phyloP scores from a whole-genome alignment of 2,329 filamentous ascomycete genomes.

The Xylaria sp. region DNA sequence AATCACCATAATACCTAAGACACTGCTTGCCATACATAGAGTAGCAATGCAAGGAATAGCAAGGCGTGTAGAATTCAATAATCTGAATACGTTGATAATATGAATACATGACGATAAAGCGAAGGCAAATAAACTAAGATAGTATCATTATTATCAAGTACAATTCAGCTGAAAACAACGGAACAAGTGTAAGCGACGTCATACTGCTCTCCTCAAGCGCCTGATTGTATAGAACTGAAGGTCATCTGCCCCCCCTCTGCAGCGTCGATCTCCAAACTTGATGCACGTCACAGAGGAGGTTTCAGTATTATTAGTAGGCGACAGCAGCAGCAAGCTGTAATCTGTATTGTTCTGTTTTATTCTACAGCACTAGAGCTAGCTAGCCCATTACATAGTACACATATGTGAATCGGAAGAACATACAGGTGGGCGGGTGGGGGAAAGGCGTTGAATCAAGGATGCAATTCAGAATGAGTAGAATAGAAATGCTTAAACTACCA shows the following conservation, averaged over 20 bases:
- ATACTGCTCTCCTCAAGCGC: constrained; percentile 5
- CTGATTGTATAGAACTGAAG: neutral
- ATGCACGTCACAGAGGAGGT: neutral
- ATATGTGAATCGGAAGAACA: too few species aligned
- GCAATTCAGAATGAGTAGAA: neutral
- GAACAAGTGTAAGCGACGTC: constrained; percentile 11
- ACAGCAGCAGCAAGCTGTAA: too few species aligned
- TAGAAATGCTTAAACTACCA: too few species aligned
- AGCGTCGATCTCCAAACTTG: constrained; percentile 16
- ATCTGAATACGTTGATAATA: too few species aligned
- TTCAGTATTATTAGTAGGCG: too few species aligned
- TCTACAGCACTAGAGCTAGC: too few species aligned
- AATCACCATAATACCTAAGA: neutral
- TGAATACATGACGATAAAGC: neutral
- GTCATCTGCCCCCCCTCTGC: constrained; percentile 21
- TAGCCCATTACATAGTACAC: too few species aligned
- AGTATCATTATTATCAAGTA: too few species aligned
- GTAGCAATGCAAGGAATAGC: neutral
- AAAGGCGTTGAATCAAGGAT: neutral
- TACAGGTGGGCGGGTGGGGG: too few species aligned
- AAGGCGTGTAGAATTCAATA: too few species aligned
- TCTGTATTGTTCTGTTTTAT: too few species aligned
- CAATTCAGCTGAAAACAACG: neutral
- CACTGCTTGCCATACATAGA: neutral
- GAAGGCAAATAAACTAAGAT: neutral